Conservation (phyloP, 805 yeast species). For the Zygotorulaspora chibaensis region DNA sequence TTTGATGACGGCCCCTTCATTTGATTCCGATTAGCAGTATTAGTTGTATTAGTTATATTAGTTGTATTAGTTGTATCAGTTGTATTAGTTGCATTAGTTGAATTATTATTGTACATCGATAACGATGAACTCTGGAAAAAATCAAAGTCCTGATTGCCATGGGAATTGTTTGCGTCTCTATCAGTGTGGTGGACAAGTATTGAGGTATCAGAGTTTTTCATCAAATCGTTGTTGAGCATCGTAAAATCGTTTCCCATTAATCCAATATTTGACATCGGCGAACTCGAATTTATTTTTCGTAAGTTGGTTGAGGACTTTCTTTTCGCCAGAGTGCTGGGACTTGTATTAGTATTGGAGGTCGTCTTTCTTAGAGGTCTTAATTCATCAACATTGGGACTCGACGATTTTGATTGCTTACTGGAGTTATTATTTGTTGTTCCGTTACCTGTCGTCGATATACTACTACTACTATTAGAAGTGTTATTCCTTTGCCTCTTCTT, state of each 20-base stretch:
- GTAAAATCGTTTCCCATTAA: not conserved
- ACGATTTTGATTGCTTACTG: conserved; percentile 7
- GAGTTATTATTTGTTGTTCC: conserved; percentile 10
- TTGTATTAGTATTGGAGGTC: not conserved
- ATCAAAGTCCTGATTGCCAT: not conserved
- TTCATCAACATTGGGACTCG: conserved; percentile 10
- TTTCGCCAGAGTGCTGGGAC: not conserved
- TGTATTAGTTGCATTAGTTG: not conserved
- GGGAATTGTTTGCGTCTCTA: not conserved
- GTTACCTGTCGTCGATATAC: conserved; percentile 12
- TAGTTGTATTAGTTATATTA: conserved; percentile 1
- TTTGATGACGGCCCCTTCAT: not conserved
- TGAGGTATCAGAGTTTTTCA: conserved; percentile 1
- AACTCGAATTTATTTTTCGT: conserved; percentile 5
- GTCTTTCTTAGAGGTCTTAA: conserved; percentile 1
- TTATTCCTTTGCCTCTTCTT: conserved; percentile 72
- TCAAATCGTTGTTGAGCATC: not conserved
- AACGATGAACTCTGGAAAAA: not conserved
- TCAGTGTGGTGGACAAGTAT: not conserved
- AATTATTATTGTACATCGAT: not conserved
- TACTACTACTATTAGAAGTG: conserved; percentile 21
- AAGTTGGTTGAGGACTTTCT: conserved; percentile 3
- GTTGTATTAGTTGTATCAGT: not conserved
- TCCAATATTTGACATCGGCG: conserved; percentile 4
- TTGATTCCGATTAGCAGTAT: not conserved